These are phyloP conservation scores for Cicer pinnatifidum DNA, from an alignment of 306 rosid species.

Conservation along the genomic window DNA sequence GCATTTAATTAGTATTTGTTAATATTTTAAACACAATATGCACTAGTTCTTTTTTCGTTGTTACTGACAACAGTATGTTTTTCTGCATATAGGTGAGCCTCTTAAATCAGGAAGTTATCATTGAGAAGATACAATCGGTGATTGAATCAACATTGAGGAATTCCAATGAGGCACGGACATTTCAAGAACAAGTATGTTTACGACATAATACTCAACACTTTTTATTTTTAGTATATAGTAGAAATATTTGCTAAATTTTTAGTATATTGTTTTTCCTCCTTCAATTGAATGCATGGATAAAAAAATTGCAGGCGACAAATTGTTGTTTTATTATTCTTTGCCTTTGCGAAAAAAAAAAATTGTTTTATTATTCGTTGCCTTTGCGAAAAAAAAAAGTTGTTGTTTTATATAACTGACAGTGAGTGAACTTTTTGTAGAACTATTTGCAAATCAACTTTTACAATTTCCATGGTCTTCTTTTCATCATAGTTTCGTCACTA, in stretches of 20 bases:
- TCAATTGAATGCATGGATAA: conserved; percentile 21
- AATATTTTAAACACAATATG: conserved; percentile 7
- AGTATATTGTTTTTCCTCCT: conserved; percentile 18
- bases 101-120: conserved; percentile 83
- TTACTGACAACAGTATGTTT: conserved; percentile 22
- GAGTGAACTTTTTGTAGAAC: conserved; percentile 10
- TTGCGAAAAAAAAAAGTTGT: not conserved
- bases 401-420: conserved; percentile 7
- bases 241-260: conserved; percentile 37
- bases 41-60: conserved; percentile 24
- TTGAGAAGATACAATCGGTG: conserved; percentile 84
- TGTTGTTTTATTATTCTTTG: not conserved
- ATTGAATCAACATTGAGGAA: conserved; percentile 84
- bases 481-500: not conserved
- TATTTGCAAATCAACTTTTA: conserved; percentile 5
- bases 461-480: conserved; percentile 25
- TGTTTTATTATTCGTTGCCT: not conserved
- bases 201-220: conserved; percentile 15
- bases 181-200: conserved; percentile 75
- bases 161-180: conserved; percentile 73
- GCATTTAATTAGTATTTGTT: conserved; percentile 23
- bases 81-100: conserved; percentile 73
- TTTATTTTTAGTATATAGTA: conserved; percentile 10
- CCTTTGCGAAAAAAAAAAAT: too few relatives aligned
- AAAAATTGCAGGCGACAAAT: conserved; percentile 7